These are phyloP conservation scores for Heterococcus sp. DNA, from an alignment of 108 stramenopile species.

Conservation along the genomic window DNA sequence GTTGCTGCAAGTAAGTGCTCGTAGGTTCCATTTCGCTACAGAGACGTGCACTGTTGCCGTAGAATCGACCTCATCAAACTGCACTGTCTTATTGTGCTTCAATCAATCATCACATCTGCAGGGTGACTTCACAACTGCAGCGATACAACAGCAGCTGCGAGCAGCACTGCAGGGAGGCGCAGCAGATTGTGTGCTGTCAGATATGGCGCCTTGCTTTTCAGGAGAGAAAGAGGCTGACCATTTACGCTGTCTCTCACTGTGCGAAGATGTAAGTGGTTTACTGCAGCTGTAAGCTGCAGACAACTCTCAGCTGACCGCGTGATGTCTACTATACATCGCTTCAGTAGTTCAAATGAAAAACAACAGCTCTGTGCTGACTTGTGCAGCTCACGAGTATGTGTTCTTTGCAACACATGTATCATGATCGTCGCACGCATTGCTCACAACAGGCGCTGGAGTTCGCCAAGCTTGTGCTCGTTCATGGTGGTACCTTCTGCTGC, in stretches of 20 bases:
- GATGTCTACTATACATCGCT: too few relatives aligned
- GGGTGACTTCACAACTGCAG: conserved; percentile 5
- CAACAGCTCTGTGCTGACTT: too few relatives aligned
- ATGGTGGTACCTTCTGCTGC: not conserved
- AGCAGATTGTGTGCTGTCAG: conserved; percentile 11
- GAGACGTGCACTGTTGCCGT: too few relatives aligned
- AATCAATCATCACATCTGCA: not conserved
- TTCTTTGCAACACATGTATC: too few relatives aligned
- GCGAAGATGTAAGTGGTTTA: not conserved
- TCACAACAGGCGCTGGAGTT: too few relatives aligned
- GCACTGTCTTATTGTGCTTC: not conserved
- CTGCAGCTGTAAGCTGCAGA: not conserved
- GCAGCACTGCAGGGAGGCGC: not conserved
- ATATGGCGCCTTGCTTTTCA: conserved; percentile 15
- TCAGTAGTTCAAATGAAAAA: too few relatives aligned
- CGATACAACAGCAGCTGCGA: not conserved
- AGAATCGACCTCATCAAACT: too few relatives aligned
- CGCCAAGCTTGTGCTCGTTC: too few relatives aligned
- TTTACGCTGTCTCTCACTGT: not conserved
- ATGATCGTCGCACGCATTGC: too few relatives aligned
- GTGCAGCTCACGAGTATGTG: too few relatives aligned
- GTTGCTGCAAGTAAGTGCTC: not conserved
- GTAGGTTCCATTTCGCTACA: not conserved
- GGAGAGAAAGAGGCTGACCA: conserved; percentile 4
- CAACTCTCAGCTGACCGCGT: too few relatives aligned